phyloP scores from a whole-genome alignment of 2,329 filamentous ascomycete genomes.

The Arthrobotrys entomopaga region DNA sequence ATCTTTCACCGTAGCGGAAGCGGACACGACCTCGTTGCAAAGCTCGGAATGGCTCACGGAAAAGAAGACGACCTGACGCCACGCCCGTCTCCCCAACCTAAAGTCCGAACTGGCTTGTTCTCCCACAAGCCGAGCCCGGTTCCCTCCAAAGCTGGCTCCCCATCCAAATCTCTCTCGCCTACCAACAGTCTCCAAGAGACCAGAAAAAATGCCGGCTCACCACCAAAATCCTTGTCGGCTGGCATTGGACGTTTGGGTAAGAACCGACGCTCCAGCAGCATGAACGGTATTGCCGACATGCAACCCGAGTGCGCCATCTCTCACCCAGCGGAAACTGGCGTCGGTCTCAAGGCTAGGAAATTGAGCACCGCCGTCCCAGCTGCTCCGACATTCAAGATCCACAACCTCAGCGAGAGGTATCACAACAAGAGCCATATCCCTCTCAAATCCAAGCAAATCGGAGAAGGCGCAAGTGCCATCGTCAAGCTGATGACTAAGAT shows the following conservation, averaged over 20 bases:
- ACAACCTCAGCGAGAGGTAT: conserved; percentile 75
- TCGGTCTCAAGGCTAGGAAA: conserved; percentile 80
- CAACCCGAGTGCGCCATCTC: conserved; percentile 61
- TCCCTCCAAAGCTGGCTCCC: conserved; percentile 61
- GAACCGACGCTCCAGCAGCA: conserved; percentile 65
- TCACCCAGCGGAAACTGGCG: conserved; percentile 73
- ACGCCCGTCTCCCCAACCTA: conserved; percentile 57
- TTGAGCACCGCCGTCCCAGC: conserved; percentile 76
- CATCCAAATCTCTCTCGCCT: conserved; percentile 67
- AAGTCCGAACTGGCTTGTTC: conserved; percentile 59
- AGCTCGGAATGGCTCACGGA: conserved; percentile 61
- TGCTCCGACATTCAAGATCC: conserved; percentile 69
- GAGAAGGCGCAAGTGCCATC: conserved; percentile 83
- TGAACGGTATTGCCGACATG: conserved; percentile 62
- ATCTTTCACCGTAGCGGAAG: conserved; percentile 54
- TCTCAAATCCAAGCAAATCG: conserved; percentile 71
- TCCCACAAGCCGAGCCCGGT: conserved; percentile 61
- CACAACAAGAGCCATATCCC: conserved; percentile 70
- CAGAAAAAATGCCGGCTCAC: conserved; percentile 57
- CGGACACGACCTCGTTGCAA: conserved; percentile 35
- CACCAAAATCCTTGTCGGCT: conserved; percentile 54
- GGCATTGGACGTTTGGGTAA: conserved; percentile 60
- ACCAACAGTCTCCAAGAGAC: conserved; percentile 64
- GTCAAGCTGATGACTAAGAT: conserved; percentile 79
- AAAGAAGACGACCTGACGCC: conserved; percentile 61